Conservation (phyloP, 2,329 filamentous ascomycete species). For the Pseudogymnoascus sp. region DNA sequence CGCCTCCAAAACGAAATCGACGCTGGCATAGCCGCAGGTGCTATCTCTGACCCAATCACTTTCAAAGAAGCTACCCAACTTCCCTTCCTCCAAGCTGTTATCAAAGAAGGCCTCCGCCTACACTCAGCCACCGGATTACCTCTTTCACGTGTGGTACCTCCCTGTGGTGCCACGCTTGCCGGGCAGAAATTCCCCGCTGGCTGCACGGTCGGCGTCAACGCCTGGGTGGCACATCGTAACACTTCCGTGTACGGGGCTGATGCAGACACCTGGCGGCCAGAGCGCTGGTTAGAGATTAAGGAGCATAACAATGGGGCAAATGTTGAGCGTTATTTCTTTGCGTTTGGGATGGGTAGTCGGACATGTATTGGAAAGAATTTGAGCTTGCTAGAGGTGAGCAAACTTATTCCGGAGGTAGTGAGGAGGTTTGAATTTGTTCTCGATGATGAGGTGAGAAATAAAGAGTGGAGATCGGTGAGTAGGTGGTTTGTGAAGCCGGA, state of each 20-base stretch:
- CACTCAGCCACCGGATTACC: constrained; percentile 44
- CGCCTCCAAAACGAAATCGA: constrained; percentile 37
- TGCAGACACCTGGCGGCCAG: constrained; percentile 39
- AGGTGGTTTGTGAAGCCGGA: constrained; percentile 28
- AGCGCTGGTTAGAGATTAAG: constrained; percentile 38
- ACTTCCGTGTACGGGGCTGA: constrained; percentile 39
- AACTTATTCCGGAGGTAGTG: constrained; percentile 36
- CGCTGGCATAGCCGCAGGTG: constrained; percentile 12
- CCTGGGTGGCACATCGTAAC: constrained; percentile 40
- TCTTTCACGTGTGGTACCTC: constrained; percentile 43
- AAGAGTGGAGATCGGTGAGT: constrained; percentile 21
- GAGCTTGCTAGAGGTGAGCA: constrained; percentile 39
- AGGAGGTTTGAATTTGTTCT: constrained; percentile 27
- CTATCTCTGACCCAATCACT: constrained; percentile 17
- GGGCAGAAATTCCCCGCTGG: constrained; percentile 38
- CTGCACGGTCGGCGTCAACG: constrained; percentile 38
- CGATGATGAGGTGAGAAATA: constrained; percentile 16
- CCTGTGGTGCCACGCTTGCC: constrained; percentile 38
- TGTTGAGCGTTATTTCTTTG: constrained; percentile 19
- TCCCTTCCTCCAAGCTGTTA: constrained; percentile 30
- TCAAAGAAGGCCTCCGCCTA: constrained; percentile 33
- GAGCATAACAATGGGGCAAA: constrained; percentile 10
- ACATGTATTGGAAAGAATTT: constrained; percentile 42
- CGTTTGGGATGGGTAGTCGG: constrained; percentile 37
- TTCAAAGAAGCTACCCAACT: constrained; percentile 25